A percentile compares a stretch with the other conserved stretches of the same genome.
These are phyloP conservation scores for Hibiscus trionum DNA, from an alignment of 345 rosid genomes.

Conservation along the genomic window DNA sequence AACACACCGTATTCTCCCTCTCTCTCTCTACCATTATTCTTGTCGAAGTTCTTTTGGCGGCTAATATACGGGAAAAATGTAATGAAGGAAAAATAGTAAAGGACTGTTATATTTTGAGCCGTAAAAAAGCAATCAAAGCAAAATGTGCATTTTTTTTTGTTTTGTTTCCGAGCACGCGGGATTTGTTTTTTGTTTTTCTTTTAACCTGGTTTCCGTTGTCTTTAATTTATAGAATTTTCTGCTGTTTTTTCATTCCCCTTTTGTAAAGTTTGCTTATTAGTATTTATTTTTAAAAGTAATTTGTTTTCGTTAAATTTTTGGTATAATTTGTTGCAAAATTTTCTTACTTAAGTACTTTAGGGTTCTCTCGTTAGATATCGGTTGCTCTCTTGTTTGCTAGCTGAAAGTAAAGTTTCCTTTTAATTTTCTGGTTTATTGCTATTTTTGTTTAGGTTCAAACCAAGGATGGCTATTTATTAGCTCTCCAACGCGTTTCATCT, in stretches of 20 bases:
- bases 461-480: slow-evolving; percentile 68
- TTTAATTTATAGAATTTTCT: neutral
- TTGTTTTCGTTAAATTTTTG: neutral
- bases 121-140: neutral
- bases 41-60: neutral
- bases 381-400: neutral
- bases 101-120: neutral
- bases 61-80: neutral
- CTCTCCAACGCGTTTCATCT: slow-evolving; percentile 74
- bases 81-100: neutral
- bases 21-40: neutral
- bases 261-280: neutral
- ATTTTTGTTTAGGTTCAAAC: slow-evolving; percentile 50
- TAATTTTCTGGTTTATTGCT: neutral
- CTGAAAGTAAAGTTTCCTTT: neutral
- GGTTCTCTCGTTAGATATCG: neutral
- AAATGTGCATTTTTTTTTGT: neutral
- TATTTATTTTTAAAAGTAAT: neutral
- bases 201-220: neutral
- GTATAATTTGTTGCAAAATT: too few relatives aligned
- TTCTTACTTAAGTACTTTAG: neutral
- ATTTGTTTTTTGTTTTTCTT: neutral
- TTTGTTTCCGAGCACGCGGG: neutral
- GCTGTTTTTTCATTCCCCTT: neutral
- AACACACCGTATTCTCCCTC: slow-evolving; percentile 53